Evolutionary conservation across 371 early-diverging fungal genomes (phyloP).

Genomic region (Apophysomyces sp.): DNA sequence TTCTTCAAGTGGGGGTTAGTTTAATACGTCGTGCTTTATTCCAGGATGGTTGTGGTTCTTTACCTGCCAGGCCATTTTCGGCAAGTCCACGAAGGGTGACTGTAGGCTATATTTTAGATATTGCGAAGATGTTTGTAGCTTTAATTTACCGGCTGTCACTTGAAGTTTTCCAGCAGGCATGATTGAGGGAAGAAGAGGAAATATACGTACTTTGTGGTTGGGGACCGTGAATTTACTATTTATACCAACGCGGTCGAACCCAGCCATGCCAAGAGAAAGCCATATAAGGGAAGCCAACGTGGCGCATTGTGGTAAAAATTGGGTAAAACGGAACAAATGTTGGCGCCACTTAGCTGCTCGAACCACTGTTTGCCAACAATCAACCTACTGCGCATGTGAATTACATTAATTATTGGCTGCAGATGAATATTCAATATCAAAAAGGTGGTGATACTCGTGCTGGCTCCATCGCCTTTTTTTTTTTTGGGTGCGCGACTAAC

Average conservation of each 20-base stretch:
- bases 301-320: neutral
- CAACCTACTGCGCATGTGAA: neutral
- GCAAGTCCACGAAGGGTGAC: neutral
- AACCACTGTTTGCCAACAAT: neutral
- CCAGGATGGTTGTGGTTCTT: neutral
- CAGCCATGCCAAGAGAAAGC: neutral
- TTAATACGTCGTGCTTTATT: too few species aligned
- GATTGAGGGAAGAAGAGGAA: neutral
- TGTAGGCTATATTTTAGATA: neutral
- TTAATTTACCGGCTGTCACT: neutral
- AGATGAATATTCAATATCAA: neutral
- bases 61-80: neutral
- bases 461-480: neutral
- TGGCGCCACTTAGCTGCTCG: neutral
- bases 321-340: neutral
- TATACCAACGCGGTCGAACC: neutral
- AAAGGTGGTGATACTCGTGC: neutral
- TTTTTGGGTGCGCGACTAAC: too few species aligned
- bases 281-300: neutral
- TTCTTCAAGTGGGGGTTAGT: conserved; percentile 7
- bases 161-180: neutral
- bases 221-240: conserved; percentile 1
- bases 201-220: neutral
- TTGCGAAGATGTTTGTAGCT: neutral
- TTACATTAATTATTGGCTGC: neutral